Conservation (phyloP, 768 basidiomycete species). For the Goffeauzyma gilvescens region DNA sequence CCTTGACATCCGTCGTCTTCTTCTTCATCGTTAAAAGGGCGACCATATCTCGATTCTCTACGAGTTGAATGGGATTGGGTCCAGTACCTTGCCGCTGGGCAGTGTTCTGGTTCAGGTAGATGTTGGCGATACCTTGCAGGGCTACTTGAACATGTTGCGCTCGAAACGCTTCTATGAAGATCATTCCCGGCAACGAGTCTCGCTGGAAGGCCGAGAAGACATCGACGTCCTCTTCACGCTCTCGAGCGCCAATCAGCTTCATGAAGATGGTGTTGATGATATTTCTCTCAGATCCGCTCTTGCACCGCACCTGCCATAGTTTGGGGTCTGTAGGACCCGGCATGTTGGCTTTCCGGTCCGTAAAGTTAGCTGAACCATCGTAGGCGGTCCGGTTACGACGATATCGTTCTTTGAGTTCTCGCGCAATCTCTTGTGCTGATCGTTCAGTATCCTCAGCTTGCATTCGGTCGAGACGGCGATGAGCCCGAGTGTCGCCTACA, state of each 20-base stretch:
- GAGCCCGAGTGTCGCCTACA: constrained; percentile 23
- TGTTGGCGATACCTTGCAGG: constrained; percentile 73
- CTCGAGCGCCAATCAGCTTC: constrained; percentile 51
- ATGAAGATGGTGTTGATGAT: constrained; percentile 87
- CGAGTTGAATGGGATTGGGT: constrained; percentile 55
- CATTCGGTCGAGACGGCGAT: constrained; percentile 44
- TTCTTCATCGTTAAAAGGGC: constrained; percentile 88
- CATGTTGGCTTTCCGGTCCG: constrained; percentile 50
- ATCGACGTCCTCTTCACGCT: constrained; percentile 59
- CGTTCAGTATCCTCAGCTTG: constrained; percentile 43
- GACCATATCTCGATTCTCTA: constrained; percentile 57
- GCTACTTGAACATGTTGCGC: constrained; percentile 70
- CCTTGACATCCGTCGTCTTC: constrained; percentile 62
- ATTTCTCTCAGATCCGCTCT: constrained; percentile 82
- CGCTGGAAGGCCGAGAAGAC: constrained; percentile 89
- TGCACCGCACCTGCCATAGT: constrained; percentile 86
- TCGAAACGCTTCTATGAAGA: constrained; percentile 86
- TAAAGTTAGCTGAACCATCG: constrained; percentile 77
- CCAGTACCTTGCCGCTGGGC: background rate
- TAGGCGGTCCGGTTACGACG: constrained; percentile 49
- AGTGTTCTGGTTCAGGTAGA: constrained; percentile 44
- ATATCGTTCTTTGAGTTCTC: constrained; percentile 61
- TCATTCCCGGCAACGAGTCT: constrained; percentile 83
- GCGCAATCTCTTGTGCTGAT: constrained; percentile 68
- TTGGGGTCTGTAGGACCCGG: constrained; percentile 89